phyloP scores from a whole-genome alignment of 148 eudicot genomes.

The Dysphania ambrosioides region DNA sequence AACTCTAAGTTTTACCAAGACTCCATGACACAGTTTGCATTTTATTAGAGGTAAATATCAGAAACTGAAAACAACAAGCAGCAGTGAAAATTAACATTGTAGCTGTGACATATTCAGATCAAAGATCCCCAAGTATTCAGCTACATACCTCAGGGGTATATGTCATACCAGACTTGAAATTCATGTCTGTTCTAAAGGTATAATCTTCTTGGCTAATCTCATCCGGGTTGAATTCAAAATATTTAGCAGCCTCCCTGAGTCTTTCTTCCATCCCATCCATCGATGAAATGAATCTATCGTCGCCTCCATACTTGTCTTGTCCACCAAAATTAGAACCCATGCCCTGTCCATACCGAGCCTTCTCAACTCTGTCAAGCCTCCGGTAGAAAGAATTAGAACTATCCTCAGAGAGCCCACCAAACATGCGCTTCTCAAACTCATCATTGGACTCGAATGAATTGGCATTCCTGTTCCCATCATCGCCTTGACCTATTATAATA shows the following conservation, averaged over 20 bases:
- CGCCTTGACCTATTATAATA: conserved; percentile 28
- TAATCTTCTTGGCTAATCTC: conserved; percentile 50
- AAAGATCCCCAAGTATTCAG: conserved; percentile 8
- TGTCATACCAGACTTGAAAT: conserved; percentile 40
- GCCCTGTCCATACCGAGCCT: conserved; percentile 32
- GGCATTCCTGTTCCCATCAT: conserved; percentile 25
- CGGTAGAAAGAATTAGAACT: conserved; percentile 40
- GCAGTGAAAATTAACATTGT: neutral
- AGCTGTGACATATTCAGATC: neutral
- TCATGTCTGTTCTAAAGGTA: conserved; percentile 65
- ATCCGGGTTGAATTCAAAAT: conserved; percentile 51
- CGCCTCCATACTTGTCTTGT: conserved; percentile 34
- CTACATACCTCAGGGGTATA: conserved; percentile 63
- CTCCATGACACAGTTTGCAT: neutral
- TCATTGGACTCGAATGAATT: conserved; percentile 45
- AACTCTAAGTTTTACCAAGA: neutral
- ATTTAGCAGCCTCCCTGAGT: conserved; percentile 63
- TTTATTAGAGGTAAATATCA: neutral
- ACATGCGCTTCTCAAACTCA: conserved; percentile 50
- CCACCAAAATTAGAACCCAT: conserved; percentile 25
- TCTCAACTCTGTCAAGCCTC: conserved; percentile 43
- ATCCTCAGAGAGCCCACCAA: conserved; percentile 32
- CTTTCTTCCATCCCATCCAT: conserved; percentile 65
- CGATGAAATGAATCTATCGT: conserved; percentile 45
- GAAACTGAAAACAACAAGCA: neutral